A percentile compares a stretch with the other conserved stretches of the same genome.
These are phyloP conservation scores for Colletotrichum destructivum DNA, from an alignment of 2,329 filamentous ascomycete genomes.

Conservation along the genomic window DNA sequence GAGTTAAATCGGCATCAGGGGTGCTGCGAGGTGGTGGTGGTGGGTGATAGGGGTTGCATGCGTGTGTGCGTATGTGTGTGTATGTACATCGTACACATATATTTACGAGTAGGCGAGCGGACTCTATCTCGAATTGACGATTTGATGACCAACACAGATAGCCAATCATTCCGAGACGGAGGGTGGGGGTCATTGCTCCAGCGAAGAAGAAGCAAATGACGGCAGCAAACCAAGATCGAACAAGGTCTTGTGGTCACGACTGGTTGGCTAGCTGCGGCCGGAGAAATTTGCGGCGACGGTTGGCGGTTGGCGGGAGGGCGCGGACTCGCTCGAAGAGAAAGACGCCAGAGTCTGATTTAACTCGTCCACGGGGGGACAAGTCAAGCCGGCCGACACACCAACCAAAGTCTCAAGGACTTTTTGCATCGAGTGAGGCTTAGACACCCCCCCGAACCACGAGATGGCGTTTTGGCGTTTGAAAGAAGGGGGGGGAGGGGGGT, in stretches of 20 bases:
- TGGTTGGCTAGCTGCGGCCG: slow-evolving; percentile 25
- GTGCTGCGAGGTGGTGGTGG: slow-evolving; percentile 8
- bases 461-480: slow-evolving; percentile 23
- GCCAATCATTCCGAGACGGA: slow-evolving; percentile 7
- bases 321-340: slow-evolving; percentile 2
- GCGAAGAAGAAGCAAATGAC: slow-evolving; percentile 29
- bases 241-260: background rate
- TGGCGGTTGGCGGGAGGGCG: slow-evolving; percentile 29
- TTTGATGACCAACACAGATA: slow-evolving; percentile 8
- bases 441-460: slow-evolving; percentile 24
- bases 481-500: background rate
- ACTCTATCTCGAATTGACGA: slow-evolving; percentile 1
- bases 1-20: slow-evolving; percentile 30
- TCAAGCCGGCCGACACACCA: slow-evolving; percentile 25
- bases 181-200: background rate
- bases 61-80: background rate
- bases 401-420: slow-evolving; percentile 32
- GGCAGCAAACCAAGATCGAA: slow-evolving; percentile 3
- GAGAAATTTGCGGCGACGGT: slow-evolving; percentile 27
- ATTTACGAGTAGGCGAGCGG: background rate
- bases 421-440: slow-evolving; percentile 42
- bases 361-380: slow-evolving; percentile 28
- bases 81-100: too few species aligned
- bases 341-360: slow-evolving; percentile 27
- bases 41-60: slow-evolving; percentile 1